Evolutionary conservation across 1,139 yeast species (phyloP), one percentile per base, ranked within the genome.

Genomic region (Magnusiomyces ingens): DNA sequence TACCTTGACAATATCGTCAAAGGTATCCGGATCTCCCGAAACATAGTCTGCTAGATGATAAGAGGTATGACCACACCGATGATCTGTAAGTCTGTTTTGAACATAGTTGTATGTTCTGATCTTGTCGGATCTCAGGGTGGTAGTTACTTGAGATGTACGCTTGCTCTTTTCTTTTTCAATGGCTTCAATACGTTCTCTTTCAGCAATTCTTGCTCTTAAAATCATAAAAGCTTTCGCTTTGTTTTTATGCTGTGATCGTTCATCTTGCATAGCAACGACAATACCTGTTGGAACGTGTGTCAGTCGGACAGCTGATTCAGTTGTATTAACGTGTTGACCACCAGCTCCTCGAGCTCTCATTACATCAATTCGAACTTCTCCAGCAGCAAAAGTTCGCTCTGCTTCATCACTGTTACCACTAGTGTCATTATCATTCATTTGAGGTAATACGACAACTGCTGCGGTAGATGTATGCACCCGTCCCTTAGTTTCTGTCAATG

Each of bases 301-400:
- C 41, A 94, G 72, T 62, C 99, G 77, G 18, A 93, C 98, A 0
- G 99, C 99, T 0, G 97, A 89, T 67, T 93, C 99, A 0, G 99
- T 93, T 18, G 97, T 93, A 66, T 94, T 93, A 49, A 93, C 99
- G 67, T 94, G 99, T 71, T 93, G 99, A 0, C 99, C 99, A 53
- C 99, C 99, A 59, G 95, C 86, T 2, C 99, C 99, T 52, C 96
- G 83, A 0, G 99, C 89, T 63, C 99, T 76, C 97, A 91, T 94
- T 13, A 94, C 89, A 68, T 94, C 99, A 3, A 93, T 81, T 57
- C 96, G 77, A 15, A 93, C 84, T 64, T 93, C 99, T 2, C 88
- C 95, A 0, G 94, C 89, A 17, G 81, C 83, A 69, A 93, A 89
- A 57, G 80, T 80, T 48, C 93, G 72, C 62, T 86, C 94, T 57